phyloP scores from a whole-genome alignment of 2,329 filamentous ascomycete species.

The Chrysoporthe puriensis region DNA sequence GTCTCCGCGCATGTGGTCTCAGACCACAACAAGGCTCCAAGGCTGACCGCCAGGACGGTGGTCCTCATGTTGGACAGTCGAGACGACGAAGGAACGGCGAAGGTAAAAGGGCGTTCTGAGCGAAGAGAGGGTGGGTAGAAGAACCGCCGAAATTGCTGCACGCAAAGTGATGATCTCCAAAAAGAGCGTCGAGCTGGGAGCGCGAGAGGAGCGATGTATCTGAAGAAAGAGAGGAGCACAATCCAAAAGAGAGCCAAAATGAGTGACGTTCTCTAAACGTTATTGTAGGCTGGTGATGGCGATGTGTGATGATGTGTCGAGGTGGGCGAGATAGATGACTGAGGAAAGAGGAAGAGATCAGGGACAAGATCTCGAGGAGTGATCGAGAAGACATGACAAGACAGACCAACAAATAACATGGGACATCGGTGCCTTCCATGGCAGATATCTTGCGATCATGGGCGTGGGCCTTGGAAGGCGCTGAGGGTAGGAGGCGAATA shows the following conservation, averaged over 20 bases:
- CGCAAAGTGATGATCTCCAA: conserved; percentile 30
- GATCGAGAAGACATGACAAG: neutral
- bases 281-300: conserved; percentile 27
- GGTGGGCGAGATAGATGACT: conserved; percentile 13
- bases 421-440: neutral
- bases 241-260: conserved; percentile 29
- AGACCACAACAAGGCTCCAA: conserved; percentile 14
- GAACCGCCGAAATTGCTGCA: conserved; percentile 29
- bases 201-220: neutral
- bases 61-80: conserved; percentile 14
- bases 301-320: conserved; percentile 23
- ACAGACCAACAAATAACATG: neutral
- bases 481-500: neutral
- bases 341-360: conserved; percentile 17
- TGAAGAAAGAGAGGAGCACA: conserved; percentile 23
- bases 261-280: conserved; percentile 32
- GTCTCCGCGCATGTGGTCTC: neutral
- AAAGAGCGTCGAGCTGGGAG: conserved; percentile 25
- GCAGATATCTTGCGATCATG: neutral
- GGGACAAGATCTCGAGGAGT: neutral
- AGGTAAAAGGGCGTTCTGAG: conserved; percentile 4
- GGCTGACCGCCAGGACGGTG: conserved; percentile 13
- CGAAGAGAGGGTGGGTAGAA: conserved; percentile 19
- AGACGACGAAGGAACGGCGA: neutral
- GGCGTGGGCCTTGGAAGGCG: neutral